Evolutionary conservation across 2,329 filamentous ascomycete genomes (phyloP).

Genomic region (Xylariaceae sp.): DNA sequence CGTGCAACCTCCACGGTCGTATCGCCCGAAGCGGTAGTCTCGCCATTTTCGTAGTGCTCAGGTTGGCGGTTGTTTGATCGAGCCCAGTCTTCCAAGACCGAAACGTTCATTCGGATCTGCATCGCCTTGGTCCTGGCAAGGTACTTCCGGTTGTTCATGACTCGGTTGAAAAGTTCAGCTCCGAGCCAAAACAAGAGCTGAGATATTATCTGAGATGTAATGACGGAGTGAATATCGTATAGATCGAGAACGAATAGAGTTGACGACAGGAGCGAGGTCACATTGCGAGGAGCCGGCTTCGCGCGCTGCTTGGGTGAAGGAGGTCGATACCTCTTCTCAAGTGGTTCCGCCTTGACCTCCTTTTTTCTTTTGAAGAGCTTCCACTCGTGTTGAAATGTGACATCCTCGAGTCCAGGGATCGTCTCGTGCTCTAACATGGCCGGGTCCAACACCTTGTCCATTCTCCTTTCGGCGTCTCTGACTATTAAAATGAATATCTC

Average conservation of each 20-base stretch:
- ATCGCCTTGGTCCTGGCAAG: slow-evolving; percentile 95
- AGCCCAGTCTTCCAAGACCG: slow-evolving; percentile 92
- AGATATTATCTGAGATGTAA: slow-evolving; percentile 83
- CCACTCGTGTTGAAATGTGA: slow-evolving; percentile 98
- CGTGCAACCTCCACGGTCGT: slow-evolving; percentile 79
- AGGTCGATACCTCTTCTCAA: slow-evolving; percentile 84
- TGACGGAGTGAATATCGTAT: slow-evolving; percentile 98
- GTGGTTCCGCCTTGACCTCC: slow-evolving; percentile 82
- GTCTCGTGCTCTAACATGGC: slow-evolving; percentile 98
- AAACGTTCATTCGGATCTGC: slow-evolving; percentile 99
- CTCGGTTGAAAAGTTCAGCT: slow-evolving; percentile 92
- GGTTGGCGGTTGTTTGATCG: slow-evolving; percentile 87
- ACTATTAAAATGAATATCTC: slow-evolving; percentile 99
- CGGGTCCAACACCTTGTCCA: slow-evolving; percentile 90
- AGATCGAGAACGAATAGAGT: slow-evolving; percentile 95
- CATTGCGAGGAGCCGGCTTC: slow-evolving; percentile 87
- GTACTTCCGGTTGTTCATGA: slow-evolving; percentile 95
- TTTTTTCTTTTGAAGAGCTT: slow-evolving; percentile 91
- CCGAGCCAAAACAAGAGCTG: slow-evolving; percentile 96
- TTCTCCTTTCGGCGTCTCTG: slow-evolving; percentile 85
- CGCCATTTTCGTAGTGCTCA: slow-evolving; percentile 91
- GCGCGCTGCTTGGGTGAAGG: slow-evolving; percentile 90
- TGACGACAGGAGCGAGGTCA: slow-evolving; percentile 90
- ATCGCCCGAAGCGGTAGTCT: slow-evolving; percentile 78
- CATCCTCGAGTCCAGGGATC: slow-evolving; percentile 93